Evolutionary conservation across 1,139 yeast genomes (phyloP).

Genomic region (Meyerozyma sp.): DNA sequence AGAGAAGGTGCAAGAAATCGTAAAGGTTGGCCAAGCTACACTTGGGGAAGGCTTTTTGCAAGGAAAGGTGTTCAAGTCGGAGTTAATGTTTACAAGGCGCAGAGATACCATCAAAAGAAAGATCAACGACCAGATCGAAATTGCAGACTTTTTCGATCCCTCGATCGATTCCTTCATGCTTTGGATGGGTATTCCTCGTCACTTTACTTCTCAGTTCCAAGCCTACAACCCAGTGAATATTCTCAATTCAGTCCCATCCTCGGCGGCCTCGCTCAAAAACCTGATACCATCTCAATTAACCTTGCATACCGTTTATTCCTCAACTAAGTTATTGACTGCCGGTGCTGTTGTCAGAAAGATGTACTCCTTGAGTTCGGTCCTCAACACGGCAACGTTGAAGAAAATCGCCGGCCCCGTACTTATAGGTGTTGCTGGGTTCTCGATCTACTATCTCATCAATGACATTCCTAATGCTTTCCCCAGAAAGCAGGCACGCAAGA

Average conservation of each 20-base stretch:
- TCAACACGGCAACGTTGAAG: constrained; percentile 27
- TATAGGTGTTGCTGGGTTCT: constrained; percentile 50
- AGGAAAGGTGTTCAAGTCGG: constrained; percentile 67
- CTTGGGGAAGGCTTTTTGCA: constrained; percentile 56
- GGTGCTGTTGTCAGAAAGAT: constrained; percentile 35
- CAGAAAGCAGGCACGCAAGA: constrained; percentile 70
- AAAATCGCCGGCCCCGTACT: constrained; percentile 42
- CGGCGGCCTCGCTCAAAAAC: constrained; percentile 27
- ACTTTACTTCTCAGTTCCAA: constrained; percentile 26
- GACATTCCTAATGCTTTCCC: constrained; percentile 92
- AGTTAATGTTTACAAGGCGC: constrained; percentile 77
- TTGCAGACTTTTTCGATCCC: constrained; percentile 76
- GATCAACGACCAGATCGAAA: constrained; percentile 53
- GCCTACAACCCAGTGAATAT: constrained; percentile 29
- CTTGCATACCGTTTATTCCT: constrained; percentile 38
- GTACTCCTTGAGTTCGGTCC: constrained; percentile 21
- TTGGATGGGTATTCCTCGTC: constrained; percentile 40
- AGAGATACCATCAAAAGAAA: constrained; percentile 60
- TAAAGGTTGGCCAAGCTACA: constrained; percentile 53
- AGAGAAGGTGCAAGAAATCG: constrained; percentile 56
- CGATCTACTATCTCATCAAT: constrained; percentile 60
- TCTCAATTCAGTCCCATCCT: constrained; percentile 27
- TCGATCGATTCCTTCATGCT: constrained; percentile 51
- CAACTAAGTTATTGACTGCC: constrained; percentile 39
- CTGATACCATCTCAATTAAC: constrained; percentile 37